These are phyloP conservation scores for Domatiomyces globalis DNA, from an alignment of 2,329 filamentous ascomycete genomes.

Conservation along the genomic window DNA sequence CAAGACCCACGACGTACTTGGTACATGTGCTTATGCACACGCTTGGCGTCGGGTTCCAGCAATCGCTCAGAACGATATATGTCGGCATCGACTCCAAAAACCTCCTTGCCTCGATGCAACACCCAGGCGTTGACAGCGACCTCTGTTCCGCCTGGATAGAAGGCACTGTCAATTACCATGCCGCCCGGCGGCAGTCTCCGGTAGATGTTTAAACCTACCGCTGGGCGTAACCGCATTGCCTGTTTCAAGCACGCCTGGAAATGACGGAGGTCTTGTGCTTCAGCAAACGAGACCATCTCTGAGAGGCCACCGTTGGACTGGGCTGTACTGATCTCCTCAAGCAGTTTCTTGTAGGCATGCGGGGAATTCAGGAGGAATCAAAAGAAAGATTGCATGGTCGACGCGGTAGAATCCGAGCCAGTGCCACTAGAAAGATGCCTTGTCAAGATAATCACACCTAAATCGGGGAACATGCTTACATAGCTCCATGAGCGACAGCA, in stretches of 20 bases:
- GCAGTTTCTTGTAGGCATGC: constrained; percentile 28
- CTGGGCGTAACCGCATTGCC: constrained; percentile 16
- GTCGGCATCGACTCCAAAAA: constrained; percentile 29
- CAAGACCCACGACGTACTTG: constrained; percentile 28
- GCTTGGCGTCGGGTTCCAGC: constrained; percentile 26
- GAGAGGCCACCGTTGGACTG: constrained; percentile 10
- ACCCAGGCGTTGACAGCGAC: constrained; percentile 26
- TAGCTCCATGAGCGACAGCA: constrained; percentile 43
- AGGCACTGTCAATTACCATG: constrained; percentile 11
- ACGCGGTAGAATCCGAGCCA: constrained; percentile 48
- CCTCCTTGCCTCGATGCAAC: constrained; percentile 26
- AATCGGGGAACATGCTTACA: constrained; percentile 8
- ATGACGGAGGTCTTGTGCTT: constrained; percentile 13
- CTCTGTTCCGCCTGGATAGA: constrained; percentile 11
- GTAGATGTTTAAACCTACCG: constrained; percentile 19
- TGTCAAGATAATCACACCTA: background rate
- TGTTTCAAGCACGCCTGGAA: constrained; percentile 17
- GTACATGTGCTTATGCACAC: constrained; percentile 42
- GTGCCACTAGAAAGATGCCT: constrained; percentile 13
- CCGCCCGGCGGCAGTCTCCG: constrained; percentile 18
- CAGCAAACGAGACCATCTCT: constrained; percentile 13
- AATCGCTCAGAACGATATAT: constrained; percentile 34
- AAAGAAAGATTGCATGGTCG: constrained; percentile 45
- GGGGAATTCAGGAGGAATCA: constrained; percentile 36
- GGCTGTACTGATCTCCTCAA: constrained; percentile 20